phyloP scores from a whole-genome alignment of 2,329 filamentous ascomycete genomes.

The Ophiostoma triangulosporum region DNA sequence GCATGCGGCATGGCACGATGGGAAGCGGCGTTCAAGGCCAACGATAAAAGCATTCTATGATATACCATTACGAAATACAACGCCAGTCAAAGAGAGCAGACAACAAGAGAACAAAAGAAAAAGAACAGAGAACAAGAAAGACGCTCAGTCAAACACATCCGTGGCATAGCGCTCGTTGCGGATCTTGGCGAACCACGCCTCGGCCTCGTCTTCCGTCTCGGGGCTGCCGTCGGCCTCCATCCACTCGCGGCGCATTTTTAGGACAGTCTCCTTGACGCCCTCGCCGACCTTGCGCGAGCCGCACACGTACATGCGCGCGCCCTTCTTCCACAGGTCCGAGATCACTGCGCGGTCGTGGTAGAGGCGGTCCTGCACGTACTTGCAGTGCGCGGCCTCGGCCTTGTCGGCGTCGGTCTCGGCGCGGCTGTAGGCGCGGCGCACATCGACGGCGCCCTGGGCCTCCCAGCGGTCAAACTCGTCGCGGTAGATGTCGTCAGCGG shows the following conservation, averaged over 20 bases:
- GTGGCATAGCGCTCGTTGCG: conserved; percentile 43
- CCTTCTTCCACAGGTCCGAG: conserved; percentile 21
- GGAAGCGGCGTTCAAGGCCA: background rate
- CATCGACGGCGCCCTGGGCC: conserved; percentile 41
- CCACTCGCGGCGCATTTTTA: conserved; percentile 23
- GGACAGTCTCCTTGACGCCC: conserved; percentile 23
- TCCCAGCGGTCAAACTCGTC: conserved; percentile 48
- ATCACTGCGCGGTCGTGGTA: conserved; percentile 27
- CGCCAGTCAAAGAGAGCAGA: background rate
- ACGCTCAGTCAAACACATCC: conserved; percentile 43
- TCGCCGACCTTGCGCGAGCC: conserved; percentile 35
- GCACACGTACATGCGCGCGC: conserved; percentile 46
- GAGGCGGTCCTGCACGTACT: conserved; percentile 34
- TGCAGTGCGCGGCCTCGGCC: conserved; percentile 13
- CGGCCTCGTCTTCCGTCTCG: conserved; percentile 25
- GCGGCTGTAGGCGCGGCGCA: conserved; percentile 47
- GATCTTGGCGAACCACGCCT: conserved; percentile 34
- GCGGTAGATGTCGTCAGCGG: conserved; percentile 28
- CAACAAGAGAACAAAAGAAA: background rate
- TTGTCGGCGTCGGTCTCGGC: conserved; percentile 28
- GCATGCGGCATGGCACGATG: too few relatives aligned
- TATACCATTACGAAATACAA: background rate
- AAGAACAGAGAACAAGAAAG: background rate
- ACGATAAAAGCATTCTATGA: background rate
- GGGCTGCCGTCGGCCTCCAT: conserved; percentile 18